Evolutionary conservation across 2,329 filamentous ascomycete species (phyloP), one percentile per base, ranked within the genome.

Genomic region (Neoarthrinium moseri): DNA sequence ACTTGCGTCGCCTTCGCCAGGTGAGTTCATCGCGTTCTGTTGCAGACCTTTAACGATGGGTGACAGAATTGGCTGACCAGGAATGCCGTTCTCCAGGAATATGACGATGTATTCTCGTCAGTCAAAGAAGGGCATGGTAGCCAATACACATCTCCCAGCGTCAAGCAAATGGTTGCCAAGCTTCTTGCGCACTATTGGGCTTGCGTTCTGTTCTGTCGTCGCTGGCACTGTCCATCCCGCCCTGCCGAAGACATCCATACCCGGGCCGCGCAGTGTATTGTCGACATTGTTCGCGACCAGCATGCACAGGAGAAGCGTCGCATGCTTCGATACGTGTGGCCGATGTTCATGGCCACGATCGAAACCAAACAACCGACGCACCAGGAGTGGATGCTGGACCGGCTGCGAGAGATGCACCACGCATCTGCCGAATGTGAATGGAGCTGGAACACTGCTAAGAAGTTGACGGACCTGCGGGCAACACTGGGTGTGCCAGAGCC

Each of bases 321-420:
- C 4, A 10, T 48, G 15, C 13, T 48, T 21, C 46, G 46, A 5
- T 41, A 32, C 36, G 35, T 32, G 4, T 48, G 46, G 46, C 46
- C 46, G 20, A 20, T 39, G n/a, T 48, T 48, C 36, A 48, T 48
- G 30, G 42, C 32, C 7, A 27, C 42, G 11, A 42, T 48, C 21
- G 42, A 48, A 36, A 48, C 46, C 3, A 10, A 7, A 4, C 36
- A 48, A 8, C 3, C 6, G 20, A 30, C 15, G 2, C 26, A 48
- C 6, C 24, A 36, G 6, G 12, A 26, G 35, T 39, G 35, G 41
- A 10, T 48, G 2, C 23, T 41, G 18, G 46, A 18, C 15, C 35
- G 30, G 3, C 37, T 45, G 20, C 4, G 11, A 7, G 37, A 45
- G 20, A 39, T 26, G 6, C 41, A 42, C 2, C 11, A 45, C 23